Percentiles rank a stretch among this genome's conserved stretches.
These are phyloP conservation scores for Gaillardinia entomophila DNA, from an alignment of 805 yeast genomes.

Conservation along the genomic window DNA sequence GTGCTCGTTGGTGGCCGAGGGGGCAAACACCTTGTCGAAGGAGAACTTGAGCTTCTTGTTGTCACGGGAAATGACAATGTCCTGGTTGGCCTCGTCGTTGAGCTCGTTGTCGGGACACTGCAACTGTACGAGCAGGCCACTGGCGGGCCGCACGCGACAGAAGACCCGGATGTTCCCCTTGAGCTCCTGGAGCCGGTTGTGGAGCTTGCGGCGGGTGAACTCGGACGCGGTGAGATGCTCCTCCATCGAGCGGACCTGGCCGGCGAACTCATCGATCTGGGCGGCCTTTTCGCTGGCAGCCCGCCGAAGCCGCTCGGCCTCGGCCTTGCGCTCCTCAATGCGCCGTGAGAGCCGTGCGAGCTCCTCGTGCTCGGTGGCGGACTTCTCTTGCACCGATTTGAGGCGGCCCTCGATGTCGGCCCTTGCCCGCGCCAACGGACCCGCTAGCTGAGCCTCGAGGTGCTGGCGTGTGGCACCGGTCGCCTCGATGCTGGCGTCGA, in stretches of 20 bases:
- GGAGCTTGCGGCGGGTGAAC: slow-evolving; percentile 53
- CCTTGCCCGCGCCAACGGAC: no score
- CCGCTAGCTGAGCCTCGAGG: slow-evolving; percentile 1
- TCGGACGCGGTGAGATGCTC: slow-evolving; percentile 45
- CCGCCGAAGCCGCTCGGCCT: slow-evolving; percentile 4
- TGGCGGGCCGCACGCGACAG: slow-evolving; percentile 73
- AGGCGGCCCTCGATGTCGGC: slow-evolving; percentile 3
- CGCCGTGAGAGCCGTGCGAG: slow-evolving; percentile 8
- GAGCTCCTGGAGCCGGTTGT: slow-evolving; percentile 73
- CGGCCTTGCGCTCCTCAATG: slow-evolving; percentile 5
- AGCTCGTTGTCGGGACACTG: slow-evolving; percentile 18
- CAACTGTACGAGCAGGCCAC: slow-evolving; percentile 8
- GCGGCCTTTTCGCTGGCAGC: slow-evolving; percentile 2
- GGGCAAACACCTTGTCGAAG: slow-evolving; percentile 75
- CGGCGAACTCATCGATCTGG: slow-evolving; percentile 3
- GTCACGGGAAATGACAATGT: slow-evolving; percentile 20
- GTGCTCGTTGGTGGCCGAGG: slow-evolving; percentile 46
- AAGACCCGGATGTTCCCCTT: slow-evolving; percentile 91
- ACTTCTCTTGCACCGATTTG: background rate
- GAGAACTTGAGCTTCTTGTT: slow-evolving; percentile 37
- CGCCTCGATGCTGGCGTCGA: slow-evolving; percentile 4
- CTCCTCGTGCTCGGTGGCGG: slow-evolving; percentile 7
- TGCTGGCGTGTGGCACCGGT: no score
- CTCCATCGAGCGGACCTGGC: slow-evolving; percentile 9
- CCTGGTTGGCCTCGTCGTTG: slow-evolving; percentile 31